phyloP scores from a whole-genome alignment of 1,284 basidiomycete species.

The Fistulina hepatica region DNA sequence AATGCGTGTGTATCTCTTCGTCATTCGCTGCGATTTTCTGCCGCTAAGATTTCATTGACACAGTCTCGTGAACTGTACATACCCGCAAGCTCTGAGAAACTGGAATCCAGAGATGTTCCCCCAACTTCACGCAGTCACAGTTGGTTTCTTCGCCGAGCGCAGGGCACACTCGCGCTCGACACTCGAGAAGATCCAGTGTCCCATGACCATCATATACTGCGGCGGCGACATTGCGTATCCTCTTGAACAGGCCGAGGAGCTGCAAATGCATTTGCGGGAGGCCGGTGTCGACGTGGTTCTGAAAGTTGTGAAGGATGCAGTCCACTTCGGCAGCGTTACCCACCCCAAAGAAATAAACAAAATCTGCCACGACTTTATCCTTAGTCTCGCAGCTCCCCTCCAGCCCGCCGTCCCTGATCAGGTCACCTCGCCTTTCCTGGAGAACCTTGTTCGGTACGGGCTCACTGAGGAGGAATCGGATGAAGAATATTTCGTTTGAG shows the following conservation, averaged over 20 bases:
- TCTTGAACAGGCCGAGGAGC: conserved; percentile 16
- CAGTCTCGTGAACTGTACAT: conserved; percentile 19
- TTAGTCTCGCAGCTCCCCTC: neutral
- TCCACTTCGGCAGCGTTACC: conserved; percentile 20
- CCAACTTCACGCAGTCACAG: conserved; percentile 20
- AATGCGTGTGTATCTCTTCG: conserved; percentile 21
- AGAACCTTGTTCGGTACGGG: too few species aligned
- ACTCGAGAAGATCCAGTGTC: conserved; percentile 20
- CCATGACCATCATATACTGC: conserved; percentile 20
- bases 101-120: conserved; percentile 22
- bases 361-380: too few species aligned
- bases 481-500: too few species aligned
- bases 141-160: conserved; percentile 28
- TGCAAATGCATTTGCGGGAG: conserved; percentile 14
- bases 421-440: neutral
- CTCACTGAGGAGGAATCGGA: too few species aligned
- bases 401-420: neutral
- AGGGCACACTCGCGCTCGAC: conserved; percentile 18
- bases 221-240: conserved; percentile 21
- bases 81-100: conserved; percentile 19
- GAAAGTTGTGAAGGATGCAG: conserved; percentile 15
- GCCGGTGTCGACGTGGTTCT: conserved; percentile 19
- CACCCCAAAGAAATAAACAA: conserved; percentile 13
- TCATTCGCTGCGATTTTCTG: neutral
- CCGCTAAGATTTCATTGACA: conserved; percentile 1